Evolutionary conservation across 177 flowering plant genomes (phyloP).

Genomic region (Vitis hybrid): DNA sequence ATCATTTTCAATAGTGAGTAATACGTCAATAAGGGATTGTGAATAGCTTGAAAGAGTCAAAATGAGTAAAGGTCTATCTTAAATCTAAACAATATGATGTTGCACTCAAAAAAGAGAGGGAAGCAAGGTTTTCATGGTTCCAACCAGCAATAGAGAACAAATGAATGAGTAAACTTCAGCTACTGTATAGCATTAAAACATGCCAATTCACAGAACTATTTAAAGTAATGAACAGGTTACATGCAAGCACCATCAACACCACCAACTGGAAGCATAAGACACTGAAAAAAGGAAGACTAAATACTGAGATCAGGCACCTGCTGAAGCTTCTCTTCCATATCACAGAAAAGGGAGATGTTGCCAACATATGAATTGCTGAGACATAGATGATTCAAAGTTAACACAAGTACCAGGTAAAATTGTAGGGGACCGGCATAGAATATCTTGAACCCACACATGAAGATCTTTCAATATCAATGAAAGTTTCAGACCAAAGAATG

Average conservation of each 20-base stretch:
- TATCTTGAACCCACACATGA: neutral
- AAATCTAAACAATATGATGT: too few relatives aligned
- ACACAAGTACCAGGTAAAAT: neutral
- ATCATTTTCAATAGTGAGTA: too few relatives aligned
- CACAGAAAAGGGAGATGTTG: constrained; percentile 64
- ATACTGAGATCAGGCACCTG: constrained; percentile 49
- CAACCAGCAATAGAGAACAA: too few relatives aligned
- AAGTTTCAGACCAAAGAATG: neutral
- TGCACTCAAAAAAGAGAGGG: too few relatives aligned
- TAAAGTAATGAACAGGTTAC: too few relatives aligned
- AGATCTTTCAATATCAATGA: neutral
- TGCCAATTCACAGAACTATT: too few relatives aligned
- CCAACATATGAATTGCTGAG: constrained; percentile 85
- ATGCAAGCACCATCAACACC: neutral
- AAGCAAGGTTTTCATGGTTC: too few relatives aligned
- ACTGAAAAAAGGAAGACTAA: neutral
- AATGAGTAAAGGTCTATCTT: too few relatives aligned
- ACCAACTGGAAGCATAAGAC: neutral
- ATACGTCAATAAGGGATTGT: too few relatives aligned
- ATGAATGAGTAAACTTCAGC: too few relatives aligned
- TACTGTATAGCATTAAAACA: too few relatives aligned
- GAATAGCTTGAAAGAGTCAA: too few relatives aligned
- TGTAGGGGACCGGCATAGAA: neutral
- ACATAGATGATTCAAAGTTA: constrained; percentile 14
- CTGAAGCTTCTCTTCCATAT: constrained; percentile 75